These are phyloP conservation scores for Candida jianshihensis DNA, from an alignment of 805 yeast genomes.

Conservation along the genomic window DNA sequence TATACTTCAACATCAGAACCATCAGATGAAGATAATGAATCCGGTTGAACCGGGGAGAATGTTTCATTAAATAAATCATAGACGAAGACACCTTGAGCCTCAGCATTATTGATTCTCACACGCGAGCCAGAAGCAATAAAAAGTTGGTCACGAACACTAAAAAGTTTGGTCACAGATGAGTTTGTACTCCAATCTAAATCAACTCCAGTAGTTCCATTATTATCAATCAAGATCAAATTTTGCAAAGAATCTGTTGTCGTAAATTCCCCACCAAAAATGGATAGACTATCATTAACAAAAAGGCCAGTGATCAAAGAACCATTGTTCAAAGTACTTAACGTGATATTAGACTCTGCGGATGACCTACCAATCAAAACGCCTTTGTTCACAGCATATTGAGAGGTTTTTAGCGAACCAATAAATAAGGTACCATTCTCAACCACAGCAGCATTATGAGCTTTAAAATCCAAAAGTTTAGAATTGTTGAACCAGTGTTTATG, in stretches of 20 bases:
- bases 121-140: conserved; percentile 41
- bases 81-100: conserved; percentile 40
- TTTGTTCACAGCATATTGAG: conserved; percentile 15
- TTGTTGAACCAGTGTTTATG: conserved; percentile 29
- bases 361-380: conserved; percentile 8
- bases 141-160: conserved; percentile 20
- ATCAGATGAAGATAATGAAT: conserved; percentile 10
- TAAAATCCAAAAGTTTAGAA: conserved; percentile 24
- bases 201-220: conserved; percentile 21
- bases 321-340: conserved; percentile 8
- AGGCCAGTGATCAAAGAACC: conserved; percentile 28
- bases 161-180: conserved; percentile 13
- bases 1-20: conserved; percentile 31
- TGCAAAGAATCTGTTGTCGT: conserved; percentile 18
- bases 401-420: conserved; percentile 17
- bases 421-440: conserved; percentile 17
- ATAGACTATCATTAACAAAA: conserved; percentile 39
- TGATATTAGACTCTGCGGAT: conserved; percentile 15
- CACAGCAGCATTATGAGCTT: conserved; percentile 20
- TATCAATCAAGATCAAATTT: conserved; percentile 20
- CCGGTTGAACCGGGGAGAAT: conserved; percentile 11
- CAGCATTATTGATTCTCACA: conserved; percentile 17
- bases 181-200: conserved; percentile 21
- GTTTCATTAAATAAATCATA: conserved; percentile 39
- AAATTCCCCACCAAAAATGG: conserved; percentile 59